Conservation (phyloP, 1,284 basidiomycete species). For the Marasmius sp. region DNA sequence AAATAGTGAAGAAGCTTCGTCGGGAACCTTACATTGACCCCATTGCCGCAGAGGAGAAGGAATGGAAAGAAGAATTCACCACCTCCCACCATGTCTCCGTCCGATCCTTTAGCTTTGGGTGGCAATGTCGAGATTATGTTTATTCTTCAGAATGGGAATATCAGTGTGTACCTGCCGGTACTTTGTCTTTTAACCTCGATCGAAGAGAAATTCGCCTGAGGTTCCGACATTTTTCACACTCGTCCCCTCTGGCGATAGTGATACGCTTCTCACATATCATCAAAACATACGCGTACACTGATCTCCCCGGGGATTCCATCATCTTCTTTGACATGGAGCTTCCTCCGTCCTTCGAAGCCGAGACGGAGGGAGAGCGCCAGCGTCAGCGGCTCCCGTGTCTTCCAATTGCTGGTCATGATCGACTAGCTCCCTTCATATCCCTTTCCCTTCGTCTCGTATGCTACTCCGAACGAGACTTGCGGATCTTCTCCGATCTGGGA, state of each 20-base stretch:
- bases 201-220: conserved; percentile 3
- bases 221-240: background rate
- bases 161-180: conserved; percentile 1
- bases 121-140: conserved; percentile 51
- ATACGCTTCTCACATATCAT: conserved; percentile 46
- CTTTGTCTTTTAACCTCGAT: conserved; percentile 2
- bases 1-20: conserved; percentile 2
- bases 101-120: conserved; percentile 49
- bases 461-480: conserved; percentile 28
- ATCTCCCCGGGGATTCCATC: conserved; percentile 28
- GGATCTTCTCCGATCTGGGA: conserved; percentile 38
- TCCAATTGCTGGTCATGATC: conserved; percentile 20
- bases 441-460: conserved; percentile 49
- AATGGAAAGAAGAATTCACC: conserved; percentile 29
- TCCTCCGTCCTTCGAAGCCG: conserved; percentile 39
- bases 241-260: conserved; percentile 29
- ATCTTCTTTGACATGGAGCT: conserved; percentile 41
- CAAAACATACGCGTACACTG: conserved; percentile 34
- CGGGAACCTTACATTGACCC: conserved; percentile 32
- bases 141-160: conserved; percentile 61
- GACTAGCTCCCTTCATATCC: conserved; percentile 45
- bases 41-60: conserved; percentile 29
- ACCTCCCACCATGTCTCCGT: conserved; percentile 29
- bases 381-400: conserved; percentile 27
- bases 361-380: conserved; percentile 21